phyloP scores from a whole-genome alignment of 208 protist genomes.

The Acanthamoeba culbertsoni region DNA sequence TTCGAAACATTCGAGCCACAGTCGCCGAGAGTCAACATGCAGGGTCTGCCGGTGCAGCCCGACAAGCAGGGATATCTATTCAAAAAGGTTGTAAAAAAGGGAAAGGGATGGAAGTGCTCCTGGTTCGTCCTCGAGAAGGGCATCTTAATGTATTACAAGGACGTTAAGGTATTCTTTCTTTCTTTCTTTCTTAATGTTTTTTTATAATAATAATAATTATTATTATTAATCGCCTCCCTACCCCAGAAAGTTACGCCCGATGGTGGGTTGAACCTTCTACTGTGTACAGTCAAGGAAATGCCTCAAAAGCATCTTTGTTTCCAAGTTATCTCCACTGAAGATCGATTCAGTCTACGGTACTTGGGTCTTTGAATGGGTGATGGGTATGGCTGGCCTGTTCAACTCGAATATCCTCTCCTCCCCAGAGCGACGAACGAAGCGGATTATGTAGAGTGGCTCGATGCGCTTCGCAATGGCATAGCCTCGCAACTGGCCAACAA shows the following conservation, averaged over 20 bases:
- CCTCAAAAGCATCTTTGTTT: conserved; percentile 48
- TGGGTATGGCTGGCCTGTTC: no score
- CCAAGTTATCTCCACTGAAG: conserved; percentile 39
- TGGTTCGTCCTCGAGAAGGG: conserved; percentile 58
- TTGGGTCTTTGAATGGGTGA: neutral
- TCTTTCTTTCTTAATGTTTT: neutral
- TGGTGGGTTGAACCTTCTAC: conserved; percentile 12
- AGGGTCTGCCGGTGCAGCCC: neutral
- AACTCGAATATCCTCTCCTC: neutral
- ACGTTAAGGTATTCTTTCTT: neutral
- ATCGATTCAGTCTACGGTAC: neutral
- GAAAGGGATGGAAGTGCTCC: conserved; percentile 48
- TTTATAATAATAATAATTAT: neutral
- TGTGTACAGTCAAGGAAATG: conserved; percentile 56
- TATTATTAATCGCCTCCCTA: neutral
- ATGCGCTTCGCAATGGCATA: neutral
- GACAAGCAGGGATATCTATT: conserved; percentile 54
- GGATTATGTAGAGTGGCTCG: conserved; percentile 22
- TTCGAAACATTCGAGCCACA: neutral
- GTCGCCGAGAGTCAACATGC: conserved; percentile 16
- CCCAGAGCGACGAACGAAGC: neutral
- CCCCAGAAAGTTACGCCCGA: neutral
- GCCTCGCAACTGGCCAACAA: neutral
- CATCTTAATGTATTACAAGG: conserved; percentile 38
- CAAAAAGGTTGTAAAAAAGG: conserved; percentile 9